phyloP scores from a whole-genome alignment of 805 yeast species.

The Citeromyces nyonsensis region DNA sequence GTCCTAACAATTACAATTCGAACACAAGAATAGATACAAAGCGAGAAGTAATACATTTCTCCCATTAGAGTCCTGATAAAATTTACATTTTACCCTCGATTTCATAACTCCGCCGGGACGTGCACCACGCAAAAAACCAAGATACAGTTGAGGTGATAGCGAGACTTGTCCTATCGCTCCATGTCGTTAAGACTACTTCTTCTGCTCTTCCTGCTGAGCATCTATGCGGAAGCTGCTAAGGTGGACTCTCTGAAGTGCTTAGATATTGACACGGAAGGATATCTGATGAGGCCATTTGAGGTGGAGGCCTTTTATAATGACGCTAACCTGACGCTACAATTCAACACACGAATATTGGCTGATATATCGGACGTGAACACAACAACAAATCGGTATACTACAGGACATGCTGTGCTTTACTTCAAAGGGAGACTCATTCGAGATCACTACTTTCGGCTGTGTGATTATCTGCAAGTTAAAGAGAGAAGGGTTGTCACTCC shows the following conservation, averaged over 20 bases:
- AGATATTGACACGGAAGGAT: conserved; percentile 1
- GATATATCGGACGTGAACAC: conserved; percentile 25
- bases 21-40: too few relatives aligned
- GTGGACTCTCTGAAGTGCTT: conserved; percentile 4
- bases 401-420: conserved; percentile 26
- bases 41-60: too few relatives aligned
- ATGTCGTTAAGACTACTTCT: neutral
- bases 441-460: conserved; percentile 24
- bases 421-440: conserved; percentile 25
- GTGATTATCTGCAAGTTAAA: conserved; percentile 15
- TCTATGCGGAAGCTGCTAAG: conserved; percentile 3
- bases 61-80: too few relatives aligned
- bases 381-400: conserved; percentile 29
- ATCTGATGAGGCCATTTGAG: conserved; percentile 1
- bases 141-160: too few relatives aligned
- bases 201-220: neutral
- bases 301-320: conserved; percentile 5
- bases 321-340: conserved; percentile 3
- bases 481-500: neutral
- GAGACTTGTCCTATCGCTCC: too few relatives aligned
- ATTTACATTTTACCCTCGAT: too few relatives aligned
- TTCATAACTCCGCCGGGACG: too few relatives aligned
- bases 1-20: too few relatives aligned
- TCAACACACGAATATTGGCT: conserved; percentile 6
- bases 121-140: too few relatives aligned